These are phyloP conservation scores for Coprinellus aureogranulatus DNA, from an alignment of 768 basidiomycete species.

Conservation along the genomic window DNA sequence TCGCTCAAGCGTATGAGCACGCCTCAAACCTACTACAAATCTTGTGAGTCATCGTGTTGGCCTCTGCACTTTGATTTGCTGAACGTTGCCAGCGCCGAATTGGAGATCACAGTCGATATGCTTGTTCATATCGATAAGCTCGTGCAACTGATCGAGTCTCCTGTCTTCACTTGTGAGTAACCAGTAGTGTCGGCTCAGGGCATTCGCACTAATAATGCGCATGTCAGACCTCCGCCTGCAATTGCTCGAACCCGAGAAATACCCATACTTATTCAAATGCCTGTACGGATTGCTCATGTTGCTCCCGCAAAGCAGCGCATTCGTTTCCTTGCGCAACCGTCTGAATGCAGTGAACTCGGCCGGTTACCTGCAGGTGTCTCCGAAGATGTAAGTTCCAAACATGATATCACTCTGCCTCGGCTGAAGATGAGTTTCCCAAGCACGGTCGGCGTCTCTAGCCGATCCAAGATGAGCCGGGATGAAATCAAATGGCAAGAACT, in stretches of 20 bases:
- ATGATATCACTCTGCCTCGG: not conserved
- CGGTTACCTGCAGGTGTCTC: slow-evolving; percentile 88
- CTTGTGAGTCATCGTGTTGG: slow-evolving; percentile 58
- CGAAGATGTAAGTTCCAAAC: slow-evolving; percentile 62
- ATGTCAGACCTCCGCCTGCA: slow-evolving; percentile 81
- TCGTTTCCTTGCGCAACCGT: slow-evolving; percentile 90
- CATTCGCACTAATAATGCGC: slow-evolving; percentile 3
- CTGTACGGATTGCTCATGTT: slow-evolving; percentile 97
- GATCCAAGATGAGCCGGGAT: slow-evolving; percentile 77
- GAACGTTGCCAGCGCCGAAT: slow-evolving; percentile 85
- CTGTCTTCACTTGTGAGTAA: slow-evolving; percentile 90
- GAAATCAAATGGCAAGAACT: slow-evolving; percentile 99
- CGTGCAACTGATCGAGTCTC: slow-evolving; percentile 96
- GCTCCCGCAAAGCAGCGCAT: slow-evolving; percentile 94
- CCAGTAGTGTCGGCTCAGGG: too few species aligned
- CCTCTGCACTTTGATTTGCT: too few species aligned
- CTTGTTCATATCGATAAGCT: slow-evolving; percentile 96
- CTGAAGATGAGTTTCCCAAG: slow-evolving; percentile 17
- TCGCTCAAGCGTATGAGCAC: slow-evolving; percentile 98
- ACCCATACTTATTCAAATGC: slow-evolving; percentile 96
- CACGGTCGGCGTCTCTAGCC: slow-evolving; percentile 41
- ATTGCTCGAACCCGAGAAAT: slow-evolving; percentile 92
- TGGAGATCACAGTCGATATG: slow-evolving; percentile 93
- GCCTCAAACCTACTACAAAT: slow-evolving; percentile 94
- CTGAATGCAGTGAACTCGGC: slow-evolving; percentile 93